These are phyloP conservation scores for Quercus mongolica DNA, from an alignment of 306 rosid genomes.

Conservation along the genomic window DNA sequence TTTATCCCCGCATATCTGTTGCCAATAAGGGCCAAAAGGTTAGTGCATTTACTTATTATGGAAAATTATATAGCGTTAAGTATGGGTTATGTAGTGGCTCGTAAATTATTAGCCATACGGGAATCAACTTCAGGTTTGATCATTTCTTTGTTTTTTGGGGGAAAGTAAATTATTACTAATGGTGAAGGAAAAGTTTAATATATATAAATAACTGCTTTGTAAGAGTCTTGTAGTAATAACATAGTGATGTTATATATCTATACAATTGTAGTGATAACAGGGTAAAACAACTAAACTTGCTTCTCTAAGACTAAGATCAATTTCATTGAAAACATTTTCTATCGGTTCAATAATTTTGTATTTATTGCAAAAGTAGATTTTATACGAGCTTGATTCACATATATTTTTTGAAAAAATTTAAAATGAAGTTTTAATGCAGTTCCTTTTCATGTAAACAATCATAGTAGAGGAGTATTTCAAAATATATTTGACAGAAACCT, in stretches of 20 bases:
- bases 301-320: not conserved
- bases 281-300: not conserved
- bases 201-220: not conserved
- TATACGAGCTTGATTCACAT: not conserved
- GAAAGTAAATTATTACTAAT: not conserved
- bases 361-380: not conserved
- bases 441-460: not conserved
- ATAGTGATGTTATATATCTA: no score
- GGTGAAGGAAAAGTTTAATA: not conserved
- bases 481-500: conserved; percentile 20
- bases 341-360: not conserved
- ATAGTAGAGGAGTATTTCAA: not conserved
- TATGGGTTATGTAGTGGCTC: not conserved
- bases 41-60: not conserved
- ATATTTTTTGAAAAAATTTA: not conserved
- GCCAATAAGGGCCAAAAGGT: conserved; percentile 82
- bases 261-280: not conserved
- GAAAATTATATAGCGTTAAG: not conserved
- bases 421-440: not conserved
- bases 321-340: not conserved
- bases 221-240: not conserved
- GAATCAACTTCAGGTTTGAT: not conserved
- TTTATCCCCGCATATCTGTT: conserved; percentile 63
- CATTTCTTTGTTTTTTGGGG: not conserved
- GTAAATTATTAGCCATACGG: not conserved